Evolutionary conservation across 208 protist genomes (phyloP).

Genomic region (Crithidia sp.): DNA sequence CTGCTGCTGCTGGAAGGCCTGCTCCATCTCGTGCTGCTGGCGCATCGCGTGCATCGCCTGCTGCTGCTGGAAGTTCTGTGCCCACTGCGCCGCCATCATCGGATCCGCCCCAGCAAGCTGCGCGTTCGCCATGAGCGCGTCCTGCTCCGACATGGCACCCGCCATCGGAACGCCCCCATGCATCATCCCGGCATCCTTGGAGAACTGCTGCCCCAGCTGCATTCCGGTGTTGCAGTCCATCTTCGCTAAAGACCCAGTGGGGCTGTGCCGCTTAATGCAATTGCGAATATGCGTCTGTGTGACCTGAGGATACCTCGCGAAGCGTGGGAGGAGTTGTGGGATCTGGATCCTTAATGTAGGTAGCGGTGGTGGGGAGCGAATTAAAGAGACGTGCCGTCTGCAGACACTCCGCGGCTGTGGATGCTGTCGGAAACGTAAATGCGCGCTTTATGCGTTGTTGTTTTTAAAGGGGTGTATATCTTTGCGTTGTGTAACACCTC

Average conservation of each 20-base stretch:
- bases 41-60: conserved; percentile 48
- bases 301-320: not conserved
- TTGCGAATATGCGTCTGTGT: not conserved
- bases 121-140: conserved; percentile 50
- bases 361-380: too few relatives aligned
- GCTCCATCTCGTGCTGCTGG: conserved; percentile 74
- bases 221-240: conserved; percentile 80
- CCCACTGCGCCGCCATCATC: conserved; percentile 57
- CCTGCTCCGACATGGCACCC: conserved; percentile 53
- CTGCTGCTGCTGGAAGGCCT: conserved; percentile 47
- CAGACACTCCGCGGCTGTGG: too few relatives aligned
- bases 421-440: too few relatives aligned
- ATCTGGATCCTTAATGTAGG: too few relatives aligned
- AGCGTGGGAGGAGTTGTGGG: too few relatives aligned
- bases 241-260: not conserved
- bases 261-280: not conserved
- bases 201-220: conserved; percentile 73
- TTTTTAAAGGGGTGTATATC: too few relatives aligned
- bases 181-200: conserved; percentile 74
- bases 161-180: conserved; percentile 48
- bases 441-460: too few relatives aligned
- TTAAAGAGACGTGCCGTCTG: too few relatives aligned
- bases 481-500: too few relatives aligned
- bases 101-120: conserved; percentile 19
- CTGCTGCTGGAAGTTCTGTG: conserved; percentile 59